phyloP scores from a whole-genome alignment of 2,329 filamentous ascomycete species.

The Zasmidium citrigriseum region DNA sequence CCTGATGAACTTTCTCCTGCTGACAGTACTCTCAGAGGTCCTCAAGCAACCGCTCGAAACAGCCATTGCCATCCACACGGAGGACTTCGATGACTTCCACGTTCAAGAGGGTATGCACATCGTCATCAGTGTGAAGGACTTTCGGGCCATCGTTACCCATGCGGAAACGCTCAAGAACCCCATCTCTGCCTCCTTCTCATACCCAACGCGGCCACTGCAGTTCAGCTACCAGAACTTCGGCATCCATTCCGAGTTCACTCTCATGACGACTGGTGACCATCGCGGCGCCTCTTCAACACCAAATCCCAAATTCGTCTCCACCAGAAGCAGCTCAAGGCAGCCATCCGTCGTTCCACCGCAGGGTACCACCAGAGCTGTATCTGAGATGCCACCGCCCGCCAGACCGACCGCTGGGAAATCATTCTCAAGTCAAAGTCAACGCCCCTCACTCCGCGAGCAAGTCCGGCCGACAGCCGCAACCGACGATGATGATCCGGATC shows the following conservation, averaged over 20 bases:
- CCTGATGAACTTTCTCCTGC: neutral
- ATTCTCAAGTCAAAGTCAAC: conserved; percentile 32
- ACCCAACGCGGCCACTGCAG: conserved; percentile 70
- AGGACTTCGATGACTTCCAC: conserved; percentile 74
- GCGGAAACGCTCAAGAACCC: conserved; percentile 69
- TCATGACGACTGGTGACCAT: conserved; percentile 77
- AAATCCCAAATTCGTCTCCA: conserved; percentile 41
- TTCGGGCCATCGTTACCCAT: conserved; percentile 75
- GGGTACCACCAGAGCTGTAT: conserved; percentile 16
- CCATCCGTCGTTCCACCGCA: conserved; percentile 23
- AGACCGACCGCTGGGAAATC: conserved; percentile 35
- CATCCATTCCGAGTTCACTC: conserved; percentile 72
- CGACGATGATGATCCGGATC: conserved; percentile 56
- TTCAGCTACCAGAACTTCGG: conserved; percentile 70
- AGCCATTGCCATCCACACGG: conserved; percentile 72
- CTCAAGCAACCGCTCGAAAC: conserved; percentile 80
- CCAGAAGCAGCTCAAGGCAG: conserved; percentile 32
- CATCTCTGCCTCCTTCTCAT: conserved; percentile 69
- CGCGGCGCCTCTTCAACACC: conserved; percentile 39
- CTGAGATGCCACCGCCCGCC: conserved; percentile 46
- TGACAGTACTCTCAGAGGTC: conserved; percentile 55
- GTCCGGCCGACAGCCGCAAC: conserved; percentile 40
- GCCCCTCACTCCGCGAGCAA: conserved; percentile 25
- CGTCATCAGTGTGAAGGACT: conserved; percentile 80
- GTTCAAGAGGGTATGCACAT: conserved; percentile 77